Base-by-base conservation (phyloP, 176 grass and related monocot species). In the Musa schizocarpa region DNA sequence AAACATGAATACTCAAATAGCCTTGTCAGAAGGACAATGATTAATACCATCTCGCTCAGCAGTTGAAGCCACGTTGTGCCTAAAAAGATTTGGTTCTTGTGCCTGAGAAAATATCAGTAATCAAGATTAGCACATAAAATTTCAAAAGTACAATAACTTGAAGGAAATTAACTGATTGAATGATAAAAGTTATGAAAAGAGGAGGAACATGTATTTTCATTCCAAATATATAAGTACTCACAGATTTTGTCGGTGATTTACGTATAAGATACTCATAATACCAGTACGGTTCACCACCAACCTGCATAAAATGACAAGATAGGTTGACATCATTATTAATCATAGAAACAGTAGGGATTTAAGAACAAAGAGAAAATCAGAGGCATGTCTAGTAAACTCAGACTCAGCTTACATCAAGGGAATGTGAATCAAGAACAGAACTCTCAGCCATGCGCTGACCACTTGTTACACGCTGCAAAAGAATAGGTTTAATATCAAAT, bases 361-460 rank as follows among this genome's bases (percentile, higher is more conserved):
- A 76, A 16, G 49, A 81, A 77, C 50, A 65, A 55, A 86, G 25
- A 8, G 13, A 25, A 55, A 68, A 66, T 50, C 9, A 69, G 24
- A 63, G 63, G 9, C 2, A 34, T 34, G 34, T 59, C 55, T 43
- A 4, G 54, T 52, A 75, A 84, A 83, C 53, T 78, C 11, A 21
- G 65, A 57, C 69, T 80, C 9, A 63, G 17, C 84, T 93, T 84
- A 91, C 95, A 69, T 86, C 78, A 65, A 76, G 19, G 51, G 82
- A 82, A 65, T 98, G 95, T 77, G 90, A 86, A 86, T 98, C 95
- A 71, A 98, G 88, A 76, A 98, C 90, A 81, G 95, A 98, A 87
- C 88, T 98, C 86, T 98, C 90, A 21, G 83, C 85, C 94, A 85
- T 85, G 56, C 84, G 84, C 71, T 98, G 94, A 23, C 84, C 54